Evolutionary conservation across 352 stramenopile genomes (phyloP).

Genomic region (Aphanomyces stellatus): DNA sequence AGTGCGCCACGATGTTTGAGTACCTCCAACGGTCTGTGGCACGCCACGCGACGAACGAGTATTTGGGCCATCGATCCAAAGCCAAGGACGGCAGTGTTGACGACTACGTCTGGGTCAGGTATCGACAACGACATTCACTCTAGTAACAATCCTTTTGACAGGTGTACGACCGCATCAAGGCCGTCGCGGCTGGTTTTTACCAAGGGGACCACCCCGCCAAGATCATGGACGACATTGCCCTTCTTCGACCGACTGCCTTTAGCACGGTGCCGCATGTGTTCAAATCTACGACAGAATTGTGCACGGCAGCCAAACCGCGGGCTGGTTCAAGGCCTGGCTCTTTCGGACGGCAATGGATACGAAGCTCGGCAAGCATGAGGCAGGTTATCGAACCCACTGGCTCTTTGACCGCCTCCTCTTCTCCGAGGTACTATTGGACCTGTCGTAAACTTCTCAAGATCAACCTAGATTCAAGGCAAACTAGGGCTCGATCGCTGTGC

Average conservation of each 20-base stretch:
- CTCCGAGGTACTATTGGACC: slow-evolving; percentile 1
- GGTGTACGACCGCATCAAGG: slow-evolving; percentile 30
- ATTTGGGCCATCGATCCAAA: slow-evolving; percentile 2
- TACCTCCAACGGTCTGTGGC: neutral
- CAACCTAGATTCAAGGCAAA: slow-evolving; percentile 77
- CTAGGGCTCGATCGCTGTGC: slow-evolving; percentile 65
- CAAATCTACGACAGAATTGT: slow-evolving; percentile 94
- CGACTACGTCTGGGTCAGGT: slow-evolving; percentile 49
- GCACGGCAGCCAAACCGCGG: slow-evolving; percentile 40
- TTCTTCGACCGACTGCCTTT: slow-evolving; percentile 89
- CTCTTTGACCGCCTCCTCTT: slow-evolving; percentile 96
- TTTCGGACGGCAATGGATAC: slow-evolving; percentile 69
- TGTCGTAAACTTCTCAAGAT: too few relatives aligned
- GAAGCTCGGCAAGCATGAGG: slow-evolving; percentile 35
- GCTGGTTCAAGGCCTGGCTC: slow-evolving; percentile 51
- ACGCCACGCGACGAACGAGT: neutral
- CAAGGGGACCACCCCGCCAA: slow-evolving; percentile 81
- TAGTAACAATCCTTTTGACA: too few relatives aligned
- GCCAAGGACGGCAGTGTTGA: slow-evolving; percentile 24
- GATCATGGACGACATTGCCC: slow-evolving; percentile 89
- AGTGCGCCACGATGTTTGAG: neutral
- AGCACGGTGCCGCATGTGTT: slow-evolving; percentile 90
- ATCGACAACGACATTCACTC: too few relatives aligned
- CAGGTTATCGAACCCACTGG: slow-evolving; percentile 34
- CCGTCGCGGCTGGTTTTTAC: slow-evolving; percentile 85